Evolutionary conservation across 768 basidiomycete species (phyloP), one percentile per base, ranked within the genome.

Genomic region (Mycena indigotica): DNA sequence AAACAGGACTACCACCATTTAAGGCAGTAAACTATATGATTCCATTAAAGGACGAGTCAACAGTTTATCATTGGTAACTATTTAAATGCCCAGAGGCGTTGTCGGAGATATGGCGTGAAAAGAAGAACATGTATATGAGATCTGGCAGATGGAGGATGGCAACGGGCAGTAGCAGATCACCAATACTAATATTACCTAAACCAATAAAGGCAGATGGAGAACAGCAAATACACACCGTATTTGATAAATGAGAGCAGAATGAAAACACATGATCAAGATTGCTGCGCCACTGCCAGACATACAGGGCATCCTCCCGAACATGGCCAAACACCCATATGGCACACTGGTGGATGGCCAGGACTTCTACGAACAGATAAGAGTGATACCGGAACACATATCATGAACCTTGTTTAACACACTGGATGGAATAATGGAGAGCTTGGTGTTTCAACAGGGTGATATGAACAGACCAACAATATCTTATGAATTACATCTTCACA

Each of bases 361-460:
- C 51, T 75, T 77, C 0, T 82, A 77, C 64, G 74, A 81, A 55
- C 79, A 81, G 48, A 73, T 75, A 0, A 28, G 67, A 1, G 68
- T 76, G 3, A 50, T 62, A 0, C 64, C 68, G 19, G 65, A 67
- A 26, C 61, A 72, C 55, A 66, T 72, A 19, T 12, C 50, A 5
- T n/a, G 58, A 3, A 70, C 73, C 0, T 55, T 71, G 1, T 70
- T 77, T 45, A 62, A 65, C 0, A 77, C 72, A 0, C 70, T 70
- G 3, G 68, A 70, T 53, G 75, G 76, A 0, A 74, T 66, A 1
- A 74, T 77, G 70, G 66, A 71, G 4, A 73, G 73, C 23, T 55
- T 65, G 0, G 76, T 79, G 0, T 65, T 78, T 25, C 72, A 66
- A 23, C 66, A 67, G n/a, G 71, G 71, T 0, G 69, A 72, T 26